These are phyloP conservation scores for Neoconidiobolus thromboides DNA, from an alignment of 371 early-diverging fungal genomes.

Conservation along the genomic window DNA sequence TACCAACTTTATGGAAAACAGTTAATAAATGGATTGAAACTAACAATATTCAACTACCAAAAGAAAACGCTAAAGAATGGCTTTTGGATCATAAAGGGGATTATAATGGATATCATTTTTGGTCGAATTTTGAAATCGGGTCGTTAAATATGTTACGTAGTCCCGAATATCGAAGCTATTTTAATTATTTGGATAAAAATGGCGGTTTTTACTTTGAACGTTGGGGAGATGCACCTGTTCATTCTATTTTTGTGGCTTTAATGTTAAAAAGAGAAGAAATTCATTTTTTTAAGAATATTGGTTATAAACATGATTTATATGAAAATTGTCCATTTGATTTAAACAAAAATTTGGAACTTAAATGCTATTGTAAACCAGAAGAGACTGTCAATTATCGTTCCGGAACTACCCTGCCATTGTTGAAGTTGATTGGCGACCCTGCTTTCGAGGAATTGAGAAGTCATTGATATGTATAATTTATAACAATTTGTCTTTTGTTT, in stretches of 20 bases:
- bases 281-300: slow-evolving; percentile 77
- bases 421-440: background rate
- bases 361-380: background rate
- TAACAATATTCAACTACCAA: slow-evolving; percentile 10
- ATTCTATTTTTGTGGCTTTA: slow-evolving; percentile 56
- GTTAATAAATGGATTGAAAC: slow-evolving; percentile 29
- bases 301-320: slow-evolving; percentile 47
- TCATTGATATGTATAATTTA: no score
- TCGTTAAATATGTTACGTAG: slow-evolving; percentile 59
- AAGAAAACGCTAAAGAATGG: slow-evolving; percentile 16
- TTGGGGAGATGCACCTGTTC: slow-evolving; percentile 96
- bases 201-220: slow-evolving; percentile 91
- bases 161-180: slow-evolving; percentile 43
- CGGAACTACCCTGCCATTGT: background rate
- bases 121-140: slow-evolving; percentile 94
- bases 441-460: no score
- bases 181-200: slow-evolving; percentile 58
- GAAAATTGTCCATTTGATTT: slow-evolving; percentile 37
- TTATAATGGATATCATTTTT: slow-evolving; percentile 65
- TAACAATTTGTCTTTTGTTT: no score
- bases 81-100: slow-evolving; percentile 13
- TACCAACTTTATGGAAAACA: slow-evolving; percentile 62
- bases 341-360: slow-evolving; percentile 10
- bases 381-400: background rate
- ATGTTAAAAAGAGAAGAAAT: slow-evolving; percentile 43